Conservation (phyloP, 768 basidiomycete genomes). For the Phallus indusiatus region DNA sequence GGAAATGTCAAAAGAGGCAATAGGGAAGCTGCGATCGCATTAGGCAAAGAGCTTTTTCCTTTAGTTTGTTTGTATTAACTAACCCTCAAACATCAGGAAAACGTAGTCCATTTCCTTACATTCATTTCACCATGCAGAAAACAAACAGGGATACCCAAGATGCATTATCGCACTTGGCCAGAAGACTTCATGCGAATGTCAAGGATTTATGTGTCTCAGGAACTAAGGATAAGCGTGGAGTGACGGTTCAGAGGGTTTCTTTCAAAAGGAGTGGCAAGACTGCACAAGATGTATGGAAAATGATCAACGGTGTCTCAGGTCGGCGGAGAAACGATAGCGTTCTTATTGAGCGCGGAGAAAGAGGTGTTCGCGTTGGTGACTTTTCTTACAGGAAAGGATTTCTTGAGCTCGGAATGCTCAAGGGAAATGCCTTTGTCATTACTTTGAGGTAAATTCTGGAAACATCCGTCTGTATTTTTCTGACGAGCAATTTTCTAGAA, state of each 20-base stretch:
- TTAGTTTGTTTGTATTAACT: not conserved
- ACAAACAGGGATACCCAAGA: conserved; percentile 98
- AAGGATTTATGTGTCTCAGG: conserved; percentile 88
- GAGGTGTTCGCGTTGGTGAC: conserved; percentile 83
- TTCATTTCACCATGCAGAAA: conserved; percentile 95
- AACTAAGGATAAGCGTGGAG: conserved; percentile 97
- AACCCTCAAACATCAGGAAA: not conserved
- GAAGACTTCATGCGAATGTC: conserved; percentile 61
- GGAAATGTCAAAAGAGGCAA: conserved; percentile 2
- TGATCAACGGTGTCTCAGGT: conserved; percentile 57
- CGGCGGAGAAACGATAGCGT: conserved; percentile 49
- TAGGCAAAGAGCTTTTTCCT: not conserved
- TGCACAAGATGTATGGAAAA: conserved; percentile 77
- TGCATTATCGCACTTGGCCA: conserved; percentile 71
- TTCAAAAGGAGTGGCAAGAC: conserved; percentile 68
- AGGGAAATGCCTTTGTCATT: conserved; percentile 92
- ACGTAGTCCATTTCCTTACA: conserved; percentile 44
- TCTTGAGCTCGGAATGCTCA: conserved; percentile 90
- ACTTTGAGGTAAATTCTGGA: conserved; percentile 65
- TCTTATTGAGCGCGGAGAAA: conserved; percentile 68
- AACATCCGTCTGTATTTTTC: not conserved
- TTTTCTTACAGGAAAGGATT: conserved; percentile 73
- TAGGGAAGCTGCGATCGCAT: not conserved
- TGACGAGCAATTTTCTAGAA: conserved; percentile 38
- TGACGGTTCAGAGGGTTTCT: conserved; percentile 88